A percentile compares a stretch with the other conserved stretches of the same genome.
phyloP scores from a whole-genome alignment of 306 rosid species.

The Vigna nakashimae region DNA sequence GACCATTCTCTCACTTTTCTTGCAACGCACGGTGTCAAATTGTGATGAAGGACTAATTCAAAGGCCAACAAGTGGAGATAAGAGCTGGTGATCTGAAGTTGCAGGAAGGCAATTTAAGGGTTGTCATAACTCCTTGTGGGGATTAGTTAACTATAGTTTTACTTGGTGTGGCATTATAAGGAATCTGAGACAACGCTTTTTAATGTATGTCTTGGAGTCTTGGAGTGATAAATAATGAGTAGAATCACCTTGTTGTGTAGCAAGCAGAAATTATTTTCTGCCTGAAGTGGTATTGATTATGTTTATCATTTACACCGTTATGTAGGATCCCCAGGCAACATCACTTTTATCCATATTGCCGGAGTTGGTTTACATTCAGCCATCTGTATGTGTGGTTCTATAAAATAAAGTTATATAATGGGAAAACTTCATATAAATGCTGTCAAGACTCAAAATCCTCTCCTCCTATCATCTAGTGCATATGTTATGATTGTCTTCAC shows the following conservation, averaged over 20 bases:
- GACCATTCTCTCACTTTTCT: conserved; percentile 41
- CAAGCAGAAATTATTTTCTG: conserved; percentile 36
- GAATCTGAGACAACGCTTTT: conserved; percentile 76
- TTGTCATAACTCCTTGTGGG: conserved; percentile 43
- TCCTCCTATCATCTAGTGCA: neutral
- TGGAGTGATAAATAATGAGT: conserved; percentile 53
- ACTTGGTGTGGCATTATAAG: conserved; percentile 40
- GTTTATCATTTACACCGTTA: conserved; percentile 30
- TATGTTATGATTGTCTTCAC: neutral
- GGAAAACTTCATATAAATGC: neutral
- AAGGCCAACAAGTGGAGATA: conserved; percentile 49
- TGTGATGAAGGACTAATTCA: conserved; percentile 46
- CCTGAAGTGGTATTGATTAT: conserved; percentile 20
- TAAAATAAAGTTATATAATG: conserved; percentile 40
- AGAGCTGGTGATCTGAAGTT: conserved; percentile 39
- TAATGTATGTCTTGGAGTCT: conserved; percentile 82
- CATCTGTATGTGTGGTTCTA: conserved; percentile 43
- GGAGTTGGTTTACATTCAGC: conserved; percentile 43
- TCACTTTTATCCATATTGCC: conserved; percentile 61
- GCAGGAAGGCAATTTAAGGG: conserved; percentile 45
- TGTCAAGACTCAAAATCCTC: neutral
- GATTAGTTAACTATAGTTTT: conserved; percentile 37
- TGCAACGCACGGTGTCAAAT: conserved; percentile 44
- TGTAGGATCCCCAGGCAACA: conserved; percentile 42
- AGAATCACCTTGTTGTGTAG: conserved; percentile 29